A percentile compares a stretch with the other conserved stretches of the same genome.
Conservation (phyloP, 1,284 basidiomycete species). For the Ceratobasidium papillatum region DNA sequence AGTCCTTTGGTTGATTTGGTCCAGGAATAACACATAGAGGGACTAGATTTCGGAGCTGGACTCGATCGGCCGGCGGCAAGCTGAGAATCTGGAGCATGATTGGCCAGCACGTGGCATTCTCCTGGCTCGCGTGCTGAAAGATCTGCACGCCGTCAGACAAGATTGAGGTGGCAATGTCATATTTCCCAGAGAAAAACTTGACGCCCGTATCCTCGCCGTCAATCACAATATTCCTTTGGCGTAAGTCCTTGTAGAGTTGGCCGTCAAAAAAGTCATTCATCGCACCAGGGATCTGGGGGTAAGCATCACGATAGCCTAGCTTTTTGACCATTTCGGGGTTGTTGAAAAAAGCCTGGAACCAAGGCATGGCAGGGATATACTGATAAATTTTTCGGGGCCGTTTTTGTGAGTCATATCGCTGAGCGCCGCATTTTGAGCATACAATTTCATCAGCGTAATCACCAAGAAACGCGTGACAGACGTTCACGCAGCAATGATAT, state of each 20-base stretch:
- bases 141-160: constrained; percentile 55
- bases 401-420: constrained; percentile 26
- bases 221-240: constrained; percentile 11
- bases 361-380: constrained; percentile 43
- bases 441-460: constrained; percentile 1
- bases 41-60: constrained; percentile 52
- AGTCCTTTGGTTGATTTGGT: constrained; percentile 56
- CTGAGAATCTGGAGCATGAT: constrained; percentile 57
- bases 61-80: constrained; percentile 53
- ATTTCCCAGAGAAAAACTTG: constrained; percentile 49
- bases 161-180: constrained; percentile 51
- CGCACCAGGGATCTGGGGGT: constrained; percentile 36
- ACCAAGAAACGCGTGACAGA: constrained; percentile 42
- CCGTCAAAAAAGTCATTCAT: constrained; percentile 47
- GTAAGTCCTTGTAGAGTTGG: constrained; percentile 27
- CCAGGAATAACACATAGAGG: constrained; percentile 58
- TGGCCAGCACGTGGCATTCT: constrained; percentile 53
- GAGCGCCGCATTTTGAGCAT: constrained; percentile 41
- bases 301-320: constrained; percentile 47
- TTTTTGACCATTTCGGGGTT: constrained; percentile 43
- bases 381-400: constrained; percentile 32
- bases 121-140: constrained; percentile 50
- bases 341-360: constrained; percentile 32
- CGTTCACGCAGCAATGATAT: constrained; percentile 44
- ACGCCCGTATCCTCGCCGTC: constrained; percentile 36